These are phyloP conservation scores for Metschnikowia baotianmanensis DNA, from an alignment of 805 yeast genomes.

Conservation along the genomic window DNA sequence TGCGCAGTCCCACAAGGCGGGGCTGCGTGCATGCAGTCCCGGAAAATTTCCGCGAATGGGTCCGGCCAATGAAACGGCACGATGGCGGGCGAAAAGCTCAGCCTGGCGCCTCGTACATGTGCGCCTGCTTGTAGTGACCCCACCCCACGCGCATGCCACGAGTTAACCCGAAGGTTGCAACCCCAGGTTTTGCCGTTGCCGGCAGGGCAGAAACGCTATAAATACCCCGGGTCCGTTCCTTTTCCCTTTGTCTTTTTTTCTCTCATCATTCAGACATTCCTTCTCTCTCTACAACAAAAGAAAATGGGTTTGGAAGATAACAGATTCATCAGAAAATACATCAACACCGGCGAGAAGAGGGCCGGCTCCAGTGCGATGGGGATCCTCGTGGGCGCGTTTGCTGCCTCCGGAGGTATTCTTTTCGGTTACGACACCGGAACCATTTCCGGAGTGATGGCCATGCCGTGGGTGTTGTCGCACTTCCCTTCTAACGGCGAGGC, in stretches of 20 bases:
- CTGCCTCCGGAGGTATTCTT: constrained; percentile 42
- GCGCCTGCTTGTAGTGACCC: constrained; percentile 2
- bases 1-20: too few relatives aligned
- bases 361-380: constrained; percentile 45
- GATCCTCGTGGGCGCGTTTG: constrained; percentile 38
- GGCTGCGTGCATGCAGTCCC: constrained; percentile 1
- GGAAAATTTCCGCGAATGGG: background rate
- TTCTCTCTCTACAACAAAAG: background rate
- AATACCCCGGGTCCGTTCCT: constrained; percentile 1
- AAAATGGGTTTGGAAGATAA: constrained; percentile 41
- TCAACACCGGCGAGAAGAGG: constrained; percentile 46
- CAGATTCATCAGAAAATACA: constrained; percentile 29
- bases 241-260: background rate
- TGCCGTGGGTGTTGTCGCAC: constrained; percentile 32
- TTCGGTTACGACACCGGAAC: constrained; percentile 45
- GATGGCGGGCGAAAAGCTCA: background rate
- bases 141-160: constrained; percentile 2
- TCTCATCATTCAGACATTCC: background rate
- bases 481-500: constrained; percentile 23
- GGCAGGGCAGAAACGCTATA: constrained; percentile 1
- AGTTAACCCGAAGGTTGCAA: constrained; percentile 1
- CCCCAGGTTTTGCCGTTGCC: background rate
- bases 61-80: constrained; percentile 3
- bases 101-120: constrained; percentile 5
- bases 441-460: constrained; percentile 42